phyloP scores from a whole-genome alignment of 1,139 yeast genomes.

The Taphrina pruni region DNA sequence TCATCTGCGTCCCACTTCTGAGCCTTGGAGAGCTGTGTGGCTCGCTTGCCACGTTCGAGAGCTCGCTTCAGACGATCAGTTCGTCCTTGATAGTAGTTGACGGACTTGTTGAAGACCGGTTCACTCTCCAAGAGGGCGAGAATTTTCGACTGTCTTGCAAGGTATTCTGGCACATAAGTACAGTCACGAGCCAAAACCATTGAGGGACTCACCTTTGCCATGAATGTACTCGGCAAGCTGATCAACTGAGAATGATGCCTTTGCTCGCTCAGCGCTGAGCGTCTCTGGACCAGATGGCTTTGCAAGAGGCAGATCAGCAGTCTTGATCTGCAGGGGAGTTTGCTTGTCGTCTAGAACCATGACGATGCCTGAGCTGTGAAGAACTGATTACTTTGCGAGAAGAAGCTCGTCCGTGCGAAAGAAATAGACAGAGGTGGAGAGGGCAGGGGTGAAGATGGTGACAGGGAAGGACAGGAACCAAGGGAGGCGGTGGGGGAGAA shows the following conservation, averaged over 20 bases:
- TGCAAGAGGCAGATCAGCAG: slow-evolving; percentile 31
- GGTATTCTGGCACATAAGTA: slow-evolving; percentile 11
- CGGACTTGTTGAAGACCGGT: slow-evolving; percentile 38
- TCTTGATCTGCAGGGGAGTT: slow-evolving; percentile 28
- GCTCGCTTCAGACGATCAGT: slow-evolving; percentile 40
- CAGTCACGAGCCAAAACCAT: neutral
- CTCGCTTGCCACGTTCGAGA: slow-evolving; percentile 37
- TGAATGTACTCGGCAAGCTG: slow-evolving; percentile 37
- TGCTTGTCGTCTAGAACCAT: slow-evolving; percentile 35
- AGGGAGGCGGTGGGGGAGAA: neutral
- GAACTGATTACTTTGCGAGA: neutral
- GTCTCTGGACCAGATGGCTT: slow-evolving; percentile 34
- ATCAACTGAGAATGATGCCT: slow-evolving; percentile 33
- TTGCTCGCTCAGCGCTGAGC: slow-evolving; percentile 34
- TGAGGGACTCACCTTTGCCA: slow-evolving; percentile 22
- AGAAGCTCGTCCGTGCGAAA: neutral
- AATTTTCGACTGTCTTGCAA: slow-evolving; percentile 29
- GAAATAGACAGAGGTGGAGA: slow-evolving; percentile 6
- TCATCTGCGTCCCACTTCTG: slow-evolving; percentile 34
- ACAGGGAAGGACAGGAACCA: slow-evolving; percentile 12
- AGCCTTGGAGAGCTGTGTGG: slow-evolving; percentile 38
- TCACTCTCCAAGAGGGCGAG: slow-evolving; percentile 28
- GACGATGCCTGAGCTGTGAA: neutral
- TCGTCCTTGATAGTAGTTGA: slow-evolving; percentile 38
- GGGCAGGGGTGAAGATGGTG: slow-evolving; percentile 4